These are phyloP conservation scores for Paraphysoderma sedebokerense DNA, from an alignment of 371 early-diverging fungal genomes.

Conservation along the genomic window DNA sequence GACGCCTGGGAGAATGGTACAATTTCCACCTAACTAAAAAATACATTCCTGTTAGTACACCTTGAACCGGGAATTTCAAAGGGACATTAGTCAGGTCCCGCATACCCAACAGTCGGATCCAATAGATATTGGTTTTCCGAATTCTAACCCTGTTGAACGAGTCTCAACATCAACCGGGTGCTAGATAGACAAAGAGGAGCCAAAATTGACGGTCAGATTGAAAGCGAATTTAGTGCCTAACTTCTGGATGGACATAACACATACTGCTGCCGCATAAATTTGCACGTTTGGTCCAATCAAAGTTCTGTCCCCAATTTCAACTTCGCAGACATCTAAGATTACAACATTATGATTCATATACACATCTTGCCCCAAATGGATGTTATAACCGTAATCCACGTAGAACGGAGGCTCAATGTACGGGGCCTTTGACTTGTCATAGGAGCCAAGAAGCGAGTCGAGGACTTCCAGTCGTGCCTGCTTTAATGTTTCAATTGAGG, in stretches of 20 bases:
- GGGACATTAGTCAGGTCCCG: too few species aligned
- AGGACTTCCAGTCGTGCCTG: constrained; percentile 28
- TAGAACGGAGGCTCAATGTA: constrained; percentile 42
- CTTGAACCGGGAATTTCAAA: too few species aligned
- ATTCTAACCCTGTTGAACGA: constrained; percentile 15
- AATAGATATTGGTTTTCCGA: constrained; percentile 38
- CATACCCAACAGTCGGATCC: constrained; percentile 54
- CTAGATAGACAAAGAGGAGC: too few species aligned
- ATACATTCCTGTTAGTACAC: too few species aligned
- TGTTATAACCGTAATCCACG: constrained; percentile 58
- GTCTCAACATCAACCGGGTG: too few species aligned
- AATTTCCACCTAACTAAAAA: constrained; percentile 52
- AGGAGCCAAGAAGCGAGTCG: constrained; percentile 10
- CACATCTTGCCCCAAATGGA: constrained; percentile 38
- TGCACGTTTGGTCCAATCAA: constrained; percentile 61
- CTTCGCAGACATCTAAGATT: constrained; percentile 44
- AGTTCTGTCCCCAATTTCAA: constrained; percentile 44
- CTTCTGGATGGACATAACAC: constrained; percentile 22
- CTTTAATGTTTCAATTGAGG: constrained; percentile 16
- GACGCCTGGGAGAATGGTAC: constrained; percentile 57
- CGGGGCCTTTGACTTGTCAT: constrained; percentile 9
- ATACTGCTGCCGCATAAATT: constrained; percentile 57
- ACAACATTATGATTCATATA: constrained; percentile 47
- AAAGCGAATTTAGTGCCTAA: too few species aligned
- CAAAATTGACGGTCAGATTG: too few species aligned